A percentile compares a stretch with the other conserved stretches of the same genome.
Conservation (phyloP, 495 filamentous ascomycete species). For the Podospora comata region DNA sequence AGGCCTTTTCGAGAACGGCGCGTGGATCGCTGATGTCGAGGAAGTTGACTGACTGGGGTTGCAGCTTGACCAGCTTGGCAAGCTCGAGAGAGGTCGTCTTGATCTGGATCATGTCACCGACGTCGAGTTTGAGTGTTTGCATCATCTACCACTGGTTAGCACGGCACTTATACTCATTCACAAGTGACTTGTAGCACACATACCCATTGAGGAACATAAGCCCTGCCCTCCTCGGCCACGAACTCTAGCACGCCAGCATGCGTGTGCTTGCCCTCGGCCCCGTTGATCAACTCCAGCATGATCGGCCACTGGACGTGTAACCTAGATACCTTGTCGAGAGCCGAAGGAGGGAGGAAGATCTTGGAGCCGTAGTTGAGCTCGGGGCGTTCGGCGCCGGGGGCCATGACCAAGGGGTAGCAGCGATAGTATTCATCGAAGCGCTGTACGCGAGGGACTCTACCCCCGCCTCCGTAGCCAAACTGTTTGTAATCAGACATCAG, state of each 20-base stretch:
- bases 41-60: conserved; percentile 86
- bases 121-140: conserved; percentile 82
- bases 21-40: conserved; percentile 96
- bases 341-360: conserved; percentile 91
- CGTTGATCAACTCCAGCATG: conserved; percentile 91
- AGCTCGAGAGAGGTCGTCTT: conserved; percentile 83
- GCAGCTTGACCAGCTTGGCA: conserved; percentile 89
- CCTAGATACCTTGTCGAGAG: conserved; percentile 89
- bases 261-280: conserved; percentile 68
- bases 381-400: conserved; percentile 86
- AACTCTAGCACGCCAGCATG: conserved; percentile 97
- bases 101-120: conserved; percentile 90
- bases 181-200: conserved; percentile 24
- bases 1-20: conserved; percentile 94
- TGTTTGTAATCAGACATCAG: conserved; percentile 22
- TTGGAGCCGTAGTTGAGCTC: conserved; percentile 95
- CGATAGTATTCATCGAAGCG: conserved; percentile 98
- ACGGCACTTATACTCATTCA: neutral
- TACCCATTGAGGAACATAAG: conserved; percentile 95
- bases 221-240: conserved; percentile 93
- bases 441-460: conserved; percentile 32
- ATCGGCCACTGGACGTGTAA: conserved; percentile 98
- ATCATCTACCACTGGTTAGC: conserved; percentile 64
- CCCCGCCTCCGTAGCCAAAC: conserved; percentile 40
- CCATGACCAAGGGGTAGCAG: conserved; percentile 91